Evolutionary conservation across 2,329 filamentous ascomycete genomes (phyloP), one percentile per base, ranked within the genome.

Genomic region (Pseudocercospora fijiensis): DNA sequence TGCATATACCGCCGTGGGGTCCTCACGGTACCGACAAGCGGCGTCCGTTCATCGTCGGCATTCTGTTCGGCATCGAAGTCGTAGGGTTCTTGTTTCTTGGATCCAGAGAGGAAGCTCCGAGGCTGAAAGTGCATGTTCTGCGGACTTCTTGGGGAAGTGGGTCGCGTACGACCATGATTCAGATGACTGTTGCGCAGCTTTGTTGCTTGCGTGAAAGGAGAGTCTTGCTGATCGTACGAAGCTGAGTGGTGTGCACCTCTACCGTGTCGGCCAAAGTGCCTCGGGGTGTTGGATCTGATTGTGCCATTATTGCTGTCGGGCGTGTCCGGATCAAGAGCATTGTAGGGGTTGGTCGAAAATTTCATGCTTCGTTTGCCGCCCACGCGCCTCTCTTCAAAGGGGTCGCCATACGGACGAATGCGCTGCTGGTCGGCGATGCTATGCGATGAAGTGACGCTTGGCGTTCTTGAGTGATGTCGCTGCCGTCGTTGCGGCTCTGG

Each of bases 281-380:
- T 90, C 69, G 94, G 90, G 56, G 92, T 88, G 13, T 88, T 88
- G 59, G 77, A 76, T 56, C 82, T 77, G 11, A 78, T 76, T 3
- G 79, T 81, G 52, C 79, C 79, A 45, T 66, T 79, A 72, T 56
- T 76, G 72, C 78, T 66, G 65, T 73, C 72, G 0, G 74, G 69
- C 20, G 82, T 78, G 65, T 80, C 83, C 67, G 85, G 86, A 67
- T 84, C 87, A 68, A 82, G 58, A 16, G 59, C 55, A 33, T 66
- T 66, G 76, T 91, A 91, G 1, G 89, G 87, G 66, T 85, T 86
- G 76, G 91, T 94, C 63, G 91, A 90, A 74, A 98, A 98, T 74
- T 97, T 98, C 92, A 96, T 97, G 78, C 90, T 96, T 80, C 91
- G 92, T 79, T 96, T 97, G 70, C 89, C 86, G 8, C 85, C 85